Evolutionary conservation across 1,284 basidiomycete genomes (phyloP), one percentile per base, ranked within the genome.

Genomic region (Trichosporon sp.): DNA sequence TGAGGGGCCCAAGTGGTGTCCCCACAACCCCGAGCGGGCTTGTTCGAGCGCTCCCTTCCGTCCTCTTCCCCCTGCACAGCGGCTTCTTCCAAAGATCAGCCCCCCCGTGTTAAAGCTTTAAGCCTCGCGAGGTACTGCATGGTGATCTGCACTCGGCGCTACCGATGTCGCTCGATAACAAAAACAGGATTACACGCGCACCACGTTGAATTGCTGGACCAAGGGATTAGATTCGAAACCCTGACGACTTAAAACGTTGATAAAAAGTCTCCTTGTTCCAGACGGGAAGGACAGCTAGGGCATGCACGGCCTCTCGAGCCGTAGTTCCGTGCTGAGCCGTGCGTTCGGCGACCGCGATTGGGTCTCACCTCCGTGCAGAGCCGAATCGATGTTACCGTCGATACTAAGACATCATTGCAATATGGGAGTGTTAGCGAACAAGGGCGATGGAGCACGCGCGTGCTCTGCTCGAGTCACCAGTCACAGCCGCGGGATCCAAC

Each of bases 221-320:
- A 56, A 8, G 56, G 27, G 2, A 11, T n/a, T 60, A 31, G 27
- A n/a, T 29, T 31, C 13, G 15, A 23, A 18, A 60, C 56, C 56
- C 56, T 60, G 56, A n/a, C 21, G 29, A 60, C 27, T 15, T 60
- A 60, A 60, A 60, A 60, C 56, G 27, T 60, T 60, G 56, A 60
- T 60, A 60, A 31, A n/a, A 31, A 60, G 56, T 60, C 56, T 60
- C 56, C 56, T 60, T 60, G 56, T 60, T 60, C 56, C 56, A 60
- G 27, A 32, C 56, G 56, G 56, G 56, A n/a, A 60, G 56, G 29
- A 32, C 8, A 1, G 15, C 27, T 32, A 60, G 56, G 56, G 56
- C 4, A 31, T 12, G 18, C 15, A 60, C 8, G 29, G 7, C 27
- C 12, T 58, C 29, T 5, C 27, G 29, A 60, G 29, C 27, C 15